Base-by-base conservation (phyloP, 345 rosid genomes). In the Aurinia saxatilis region DNA sequence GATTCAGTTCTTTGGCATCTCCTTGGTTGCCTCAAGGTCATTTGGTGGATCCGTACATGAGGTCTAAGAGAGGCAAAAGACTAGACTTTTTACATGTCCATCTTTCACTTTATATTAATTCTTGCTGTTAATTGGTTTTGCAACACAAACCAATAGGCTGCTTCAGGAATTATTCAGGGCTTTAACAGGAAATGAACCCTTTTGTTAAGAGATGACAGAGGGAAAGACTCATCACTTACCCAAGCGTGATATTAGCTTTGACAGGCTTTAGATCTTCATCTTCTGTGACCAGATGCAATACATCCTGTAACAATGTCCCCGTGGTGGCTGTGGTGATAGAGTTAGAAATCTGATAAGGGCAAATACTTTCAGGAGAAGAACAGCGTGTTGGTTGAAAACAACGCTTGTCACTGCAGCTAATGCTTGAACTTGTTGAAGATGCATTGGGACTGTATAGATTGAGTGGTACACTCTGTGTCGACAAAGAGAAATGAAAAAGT, bases 271-370 rank as follows among this genome's bases (percentile, higher is more conserved):
- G 21, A 41, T 63, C 50, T 41, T 37, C 13, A 18, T 81, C 66
- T 8, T 86, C 83, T 2, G 81, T 79, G 19, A 17, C 53, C 39
- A 90, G 67, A 68, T 81, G 90, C 73, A 90, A 76, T 3, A 71
- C 66, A 53, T 86, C 96, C 74, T 86, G 73, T 14, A 84, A 81
- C 74, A 82, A 73, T 57, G 58, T 51, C 67, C 96, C 91, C 2
- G 64, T 64, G 47, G 82, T 59, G 29, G 72, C 51, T 62, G 96
- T 86, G 57, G 29, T 68, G 12, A 42, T 67, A 44, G 91, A 84
- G 71, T 81, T 79, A 0, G 21, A 5, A 60, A 81, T 51, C 65
- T 71, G 74, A 65, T 86, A 90, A 39, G 83, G 82, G 60, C 96
- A 90, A 57, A 57, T 48, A 56, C 76, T 77, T 19, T 50, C 25